phyloP scores from a whole-genome alignment of 139 green algal genomes.

The Ettlia oleoabundans region DNA sequence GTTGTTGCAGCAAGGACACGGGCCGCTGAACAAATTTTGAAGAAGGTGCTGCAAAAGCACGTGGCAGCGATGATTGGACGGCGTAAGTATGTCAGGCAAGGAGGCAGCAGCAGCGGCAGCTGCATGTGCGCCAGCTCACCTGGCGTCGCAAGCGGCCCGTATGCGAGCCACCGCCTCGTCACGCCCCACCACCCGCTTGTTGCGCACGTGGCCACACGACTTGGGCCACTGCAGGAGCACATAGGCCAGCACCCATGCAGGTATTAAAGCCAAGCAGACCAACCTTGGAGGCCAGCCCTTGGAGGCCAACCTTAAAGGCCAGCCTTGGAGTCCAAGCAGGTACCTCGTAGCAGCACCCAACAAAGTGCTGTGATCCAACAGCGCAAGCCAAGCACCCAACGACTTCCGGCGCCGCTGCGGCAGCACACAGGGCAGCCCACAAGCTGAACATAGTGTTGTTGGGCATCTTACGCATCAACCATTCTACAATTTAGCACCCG shows the following conservation, averaged over 20 bases:
- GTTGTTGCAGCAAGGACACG: neutral
- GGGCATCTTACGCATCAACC: too few relatives aligned
- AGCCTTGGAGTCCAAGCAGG: too few relatives aligned
- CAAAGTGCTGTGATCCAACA: too few relatives aligned
- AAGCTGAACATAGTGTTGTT: constrained; percentile 1
- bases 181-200: constrained; percentile 82
- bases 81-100: neutral
- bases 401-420: too few relatives aligned
- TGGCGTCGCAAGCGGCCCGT: constrained; percentile 76
- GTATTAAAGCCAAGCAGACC: neutral
- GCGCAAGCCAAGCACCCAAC: too few relatives aligned
- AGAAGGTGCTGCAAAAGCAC: neutral
- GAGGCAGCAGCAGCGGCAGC: neutral
- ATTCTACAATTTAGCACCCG: too few relatives aligned
- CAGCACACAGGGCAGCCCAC: constrained; percentile 12
- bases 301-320: too few relatives aligned
- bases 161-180: constrained; percentile 88
- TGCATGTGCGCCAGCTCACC: constrained; percentile 37
- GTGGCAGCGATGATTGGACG: neutral
- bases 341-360: too few relatives aligned
- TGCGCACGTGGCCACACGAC: constrained; percentile 91
- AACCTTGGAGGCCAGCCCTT: neutral
- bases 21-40: neutral
- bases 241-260: neutral
- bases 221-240: constrained; percentile 75